Evolutionary conservation across 306 rosid genomes (phyloP).

Genomic region (Quercus berberidifolia): DNA sequence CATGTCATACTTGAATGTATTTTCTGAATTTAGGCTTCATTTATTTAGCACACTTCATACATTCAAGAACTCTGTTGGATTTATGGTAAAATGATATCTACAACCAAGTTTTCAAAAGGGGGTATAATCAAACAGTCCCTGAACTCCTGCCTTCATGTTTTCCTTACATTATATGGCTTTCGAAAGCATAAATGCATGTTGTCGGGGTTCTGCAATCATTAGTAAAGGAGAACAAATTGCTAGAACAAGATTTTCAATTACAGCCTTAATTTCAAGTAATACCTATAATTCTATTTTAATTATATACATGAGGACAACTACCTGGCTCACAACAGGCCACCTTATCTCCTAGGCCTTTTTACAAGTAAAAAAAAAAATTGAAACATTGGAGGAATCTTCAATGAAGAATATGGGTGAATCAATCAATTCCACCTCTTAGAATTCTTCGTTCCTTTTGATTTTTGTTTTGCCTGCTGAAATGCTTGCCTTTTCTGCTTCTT

Average conservation of each 20-base stretch:
- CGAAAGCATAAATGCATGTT: neutral
- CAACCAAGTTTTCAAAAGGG: neutral
- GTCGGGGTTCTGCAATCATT: neutral
- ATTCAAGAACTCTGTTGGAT: neutral
- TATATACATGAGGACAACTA: conserved; percentile 45
- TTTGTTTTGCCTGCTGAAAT: conserved; percentile 87
- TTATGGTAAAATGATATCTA: neutral
- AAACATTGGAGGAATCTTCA: conserved; percentile 1
- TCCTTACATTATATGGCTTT: too few relatives aligned
- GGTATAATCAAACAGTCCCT: neutral
- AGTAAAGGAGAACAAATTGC: neutral
- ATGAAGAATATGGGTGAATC: conserved; percentile 2
- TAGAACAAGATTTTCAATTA: too few relatives aligned
- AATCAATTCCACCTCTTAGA: conserved; percentile 86
- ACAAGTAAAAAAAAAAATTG: conserved; percentile 1
- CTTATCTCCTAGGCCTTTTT: conserved; percentile 24
- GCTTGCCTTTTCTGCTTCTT: conserved; percentile 89
- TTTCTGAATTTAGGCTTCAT: too few relatives aligned
- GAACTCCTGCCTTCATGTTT: too few relatives aligned
- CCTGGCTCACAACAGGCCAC: conserved; percentile 33
- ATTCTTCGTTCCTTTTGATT: conserved; percentile 75
- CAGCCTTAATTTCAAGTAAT: neutral
- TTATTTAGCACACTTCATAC: neutral
- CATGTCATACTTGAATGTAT: too few relatives aligned
- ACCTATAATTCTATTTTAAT: conserved; percentile 31